Conservation (phyloP, 352 stramenopile genomes). For the Phytophthora pseudosyringae region DNA sequence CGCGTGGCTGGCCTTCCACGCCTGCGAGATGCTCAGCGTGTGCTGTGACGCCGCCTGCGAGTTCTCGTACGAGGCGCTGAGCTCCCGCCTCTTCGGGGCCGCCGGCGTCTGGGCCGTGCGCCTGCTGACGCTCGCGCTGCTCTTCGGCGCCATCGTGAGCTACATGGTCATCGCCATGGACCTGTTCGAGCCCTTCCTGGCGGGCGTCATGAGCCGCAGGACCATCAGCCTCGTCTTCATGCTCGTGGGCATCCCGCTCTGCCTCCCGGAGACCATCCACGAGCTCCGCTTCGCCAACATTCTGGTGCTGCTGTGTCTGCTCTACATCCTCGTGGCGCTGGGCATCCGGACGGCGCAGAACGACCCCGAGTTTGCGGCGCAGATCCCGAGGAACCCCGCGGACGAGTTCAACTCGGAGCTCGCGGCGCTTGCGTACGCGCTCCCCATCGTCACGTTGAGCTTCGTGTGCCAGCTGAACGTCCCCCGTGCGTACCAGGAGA, state of each 20-base stretch:
- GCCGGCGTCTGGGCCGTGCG: conserved; percentile 76
- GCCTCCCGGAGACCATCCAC: conserved; percentile 84
- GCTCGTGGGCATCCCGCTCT: conserved; percentile 73
- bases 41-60: conserved; percentile 66
- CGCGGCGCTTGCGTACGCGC: conserved; percentile 68
- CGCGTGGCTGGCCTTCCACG: conserved; percentile 68
- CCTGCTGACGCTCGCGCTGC: conserved; percentile 71
- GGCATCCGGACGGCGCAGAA: conserved; percentile 50
- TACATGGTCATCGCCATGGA: conserved; percentile 90
- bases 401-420: conserved; percentile 69
- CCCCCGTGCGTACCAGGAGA: conserved; percentile 78
- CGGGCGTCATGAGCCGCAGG: conserved; percentile 57
- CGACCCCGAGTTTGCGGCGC: conserved; percentile 47
- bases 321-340: conserved; percentile 84
- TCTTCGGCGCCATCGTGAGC: conserved; percentile 83
- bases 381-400: conserved; percentile 46
- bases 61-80: conserved; percentile 85
- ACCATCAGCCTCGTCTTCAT: conserved; percentile 72
- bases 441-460: conserved; percentile 83
- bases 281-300: conserved; percentile 84
- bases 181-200: conserved; percentile 81
- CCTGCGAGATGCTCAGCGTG: conserved; percentile 77
- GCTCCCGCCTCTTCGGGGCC: conserved; percentile 73
- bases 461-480: conserved; percentile 87
- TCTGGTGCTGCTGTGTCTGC: conserved; percentile 75